Evolutionary conservation across 345 rosid genomes (phyloP), one percentile per base, ranked within the genome.

Genomic region (Sisymbrium irio): DNA sequence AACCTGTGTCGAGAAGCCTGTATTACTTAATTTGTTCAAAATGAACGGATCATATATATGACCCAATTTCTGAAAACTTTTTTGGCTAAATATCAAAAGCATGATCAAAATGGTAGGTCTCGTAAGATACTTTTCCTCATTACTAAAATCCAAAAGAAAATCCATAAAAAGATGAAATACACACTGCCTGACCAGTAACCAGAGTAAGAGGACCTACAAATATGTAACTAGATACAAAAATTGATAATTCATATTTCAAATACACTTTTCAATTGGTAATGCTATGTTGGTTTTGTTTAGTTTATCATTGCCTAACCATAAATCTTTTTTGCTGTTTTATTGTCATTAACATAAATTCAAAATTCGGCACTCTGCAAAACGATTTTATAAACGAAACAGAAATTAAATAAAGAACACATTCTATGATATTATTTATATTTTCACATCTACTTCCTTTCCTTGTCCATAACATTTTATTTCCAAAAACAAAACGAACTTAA

Each of bases 401-500:
- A 46, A 13, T 50, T 35, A 51, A 22, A 9, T 9, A 49, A 28
- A 28, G 11, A 2, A 47, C 2, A n/a, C 28, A 11, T 22, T 36
- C 7, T 10, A 15, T 71, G 20, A 19, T 42, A 28, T 10, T 30
- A 42, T 11, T 15, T 7, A 9, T 22, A 66, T 41, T 9, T 70
- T 32, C 60, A 25, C 51, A 1, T 62, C 22, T 20, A 37, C 17
- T 62, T 61, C 19, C 11, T 61, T 14, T 40, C 19, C 11, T 32
- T 17, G 55, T 45, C 55, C 13, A 9, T 13, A 60, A 36, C 51
- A 54, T 9, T 36, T 14, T 39, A 25, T 19, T 22, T 50, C 9
- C 33, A 53, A 15, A 50, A 27, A 13, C 5, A 8, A 45, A 75
- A 67, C 79, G 69, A 75, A 75, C 63, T 75, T 75, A 75, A 75